Evolutionary conservation across 768 basidiomycete species (phyloP), one percentile per base, ranked within the genome.

Genomic region (Suillus sp.): DNA sequence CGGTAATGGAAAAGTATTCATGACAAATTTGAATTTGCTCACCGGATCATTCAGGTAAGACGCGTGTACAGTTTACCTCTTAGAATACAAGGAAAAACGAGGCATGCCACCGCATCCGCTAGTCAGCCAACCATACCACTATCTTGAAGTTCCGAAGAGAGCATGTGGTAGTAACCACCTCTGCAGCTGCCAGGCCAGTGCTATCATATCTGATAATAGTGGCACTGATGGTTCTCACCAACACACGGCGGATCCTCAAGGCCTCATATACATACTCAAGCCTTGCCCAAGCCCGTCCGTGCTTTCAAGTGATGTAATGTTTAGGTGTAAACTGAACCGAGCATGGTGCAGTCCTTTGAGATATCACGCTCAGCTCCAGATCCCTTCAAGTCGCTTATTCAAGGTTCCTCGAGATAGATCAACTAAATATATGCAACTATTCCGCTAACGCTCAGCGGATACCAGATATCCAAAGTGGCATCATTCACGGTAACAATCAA

Each of bases 201-300:
- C 32, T 32, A 32, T 32, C 32, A 32, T 32, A 32, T 32, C 32
- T 7, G 38, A 5, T 16, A 38, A 38, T 40, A 40, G 6, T 40
- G 7, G 40, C 2, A 7, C 7, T 42, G 40, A 59, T 67, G 73
- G 64, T 64, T 34, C 20, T 69, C 53, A 60, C 59, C 53, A 64
- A 67, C 45, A 64, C 67, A 7, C 62, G 65, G 18, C 65, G 70
- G 11, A 47, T 64, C 0, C n/a, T 74, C 38, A 48, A 43, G n/a
- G n/a, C 65, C 67, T 75, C 37, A 66, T n/a, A n/a, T n/a, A n/a
- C n/a, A n/a, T 75, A 53, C 64, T 75, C 56, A 68, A 72, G 50
- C 74, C n/a, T n/a, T n/a, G n/a, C n/a, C 72, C 25, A 74, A 71
- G 55, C 72, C 74, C 60, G 74, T 64, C 57, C 63, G 72, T 75